Base-by-base conservation (phyloP, 768 basidiomycete species). In the Psilocybe sp. region DNA sequence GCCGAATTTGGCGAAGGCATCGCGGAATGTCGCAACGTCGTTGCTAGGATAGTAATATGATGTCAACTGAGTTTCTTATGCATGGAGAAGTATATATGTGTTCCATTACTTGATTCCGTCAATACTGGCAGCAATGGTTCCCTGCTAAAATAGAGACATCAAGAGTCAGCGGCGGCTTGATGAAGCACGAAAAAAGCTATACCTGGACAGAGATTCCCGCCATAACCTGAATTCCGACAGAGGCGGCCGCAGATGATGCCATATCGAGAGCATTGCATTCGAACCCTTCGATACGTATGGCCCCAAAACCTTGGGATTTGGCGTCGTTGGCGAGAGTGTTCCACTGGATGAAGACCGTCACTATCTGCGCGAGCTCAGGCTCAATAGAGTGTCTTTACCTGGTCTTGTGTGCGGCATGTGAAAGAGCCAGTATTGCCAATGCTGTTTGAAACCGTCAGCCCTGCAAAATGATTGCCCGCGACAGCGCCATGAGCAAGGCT, bases 191-290 rank as follows among this genome's bases (percentile, higher is more conserved):
- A 32, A 14, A 7, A 33, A 34, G 14, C 39, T 28, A 28, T 52
- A 72, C 69, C 37, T 58, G 36, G 40, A 67, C 56, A 48, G 54
- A 71, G 11, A 69, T 70, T 1, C 70, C 72, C 23, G 69, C 70
- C 39, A 73, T 40, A 28, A 72, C 58, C 18, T 55, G 58, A 13
- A 73, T 46, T 7, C 65, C 66, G 13, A 56, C 59, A 1, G 62
- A 49, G 1, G 65, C 62, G 18, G 69, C 67, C 2, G 72, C 69
- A 31, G 64, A 56, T 5, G 72, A 71, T 14, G 70, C 70, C 20
- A 59, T 37, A 19, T 66, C 63, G 16, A 73, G 50, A 7, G 72
- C 69, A 46, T 68, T 57, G 47, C 70, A 72, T 44, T 73, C 71
- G 46, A 72, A 69, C 12, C 67, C 70, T 13, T 61, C 46, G 36